A percentile compares a stretch with the other conserved stretches of the same genome.
phyloP scores from a whole-genome alignment of 306 rosid species.

The Adenanthera pavonina region DNA sequence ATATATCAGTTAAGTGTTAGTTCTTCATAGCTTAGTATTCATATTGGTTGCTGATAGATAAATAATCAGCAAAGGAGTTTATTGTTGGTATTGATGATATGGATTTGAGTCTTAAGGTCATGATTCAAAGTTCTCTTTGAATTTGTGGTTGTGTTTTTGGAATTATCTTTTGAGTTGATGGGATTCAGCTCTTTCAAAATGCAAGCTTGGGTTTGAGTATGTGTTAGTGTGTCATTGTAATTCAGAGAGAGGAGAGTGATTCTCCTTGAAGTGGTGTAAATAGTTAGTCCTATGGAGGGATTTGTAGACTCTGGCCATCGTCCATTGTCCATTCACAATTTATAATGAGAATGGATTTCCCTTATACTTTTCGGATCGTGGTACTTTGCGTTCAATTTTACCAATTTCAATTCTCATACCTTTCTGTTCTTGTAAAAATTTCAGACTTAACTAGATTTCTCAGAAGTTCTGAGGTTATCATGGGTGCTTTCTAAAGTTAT shows the following conservation, averaged over 20 bases:
- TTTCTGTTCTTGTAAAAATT: not conserved
- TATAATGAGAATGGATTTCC: conserved; percentile 33
- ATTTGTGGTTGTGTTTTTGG: conserved; percentile 37
- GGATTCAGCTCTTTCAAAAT: conserved; percentile 34
- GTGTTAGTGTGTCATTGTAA: conserved; percentile 41
- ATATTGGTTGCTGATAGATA: conserved; percentile 51
- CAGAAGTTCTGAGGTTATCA: too few species aligned
- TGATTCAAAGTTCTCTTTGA: conserved; percentile 64
- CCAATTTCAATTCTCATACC: too few species aligned
- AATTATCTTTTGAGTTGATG: conserved; percentile 35
- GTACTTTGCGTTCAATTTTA: not conserved
- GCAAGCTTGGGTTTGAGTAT: conserved; percentile 20
- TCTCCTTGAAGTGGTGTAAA: conserved; percentile 44
- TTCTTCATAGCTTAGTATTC: conserved; percentile 10
- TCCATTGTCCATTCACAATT: conserved; percentile 26
- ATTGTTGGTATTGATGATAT: conserved; percentile 17
- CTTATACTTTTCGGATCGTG: conserved; percentile 13
- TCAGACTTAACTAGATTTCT: too few species aligned
- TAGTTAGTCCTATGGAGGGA: conserved; percentile 35
- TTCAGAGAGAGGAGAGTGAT: conserved; percentile 22
- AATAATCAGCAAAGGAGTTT: conserved; percentile 41
- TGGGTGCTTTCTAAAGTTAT: too few species aligned
- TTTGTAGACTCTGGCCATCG: conserved; percentile 17
- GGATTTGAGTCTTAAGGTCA: conserved; percentile 37
- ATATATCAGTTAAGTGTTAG: not conserved